phyloP scores from a whole-genome alignment of 257 asterid genomes.

The Perilla frutescens region DNA sequence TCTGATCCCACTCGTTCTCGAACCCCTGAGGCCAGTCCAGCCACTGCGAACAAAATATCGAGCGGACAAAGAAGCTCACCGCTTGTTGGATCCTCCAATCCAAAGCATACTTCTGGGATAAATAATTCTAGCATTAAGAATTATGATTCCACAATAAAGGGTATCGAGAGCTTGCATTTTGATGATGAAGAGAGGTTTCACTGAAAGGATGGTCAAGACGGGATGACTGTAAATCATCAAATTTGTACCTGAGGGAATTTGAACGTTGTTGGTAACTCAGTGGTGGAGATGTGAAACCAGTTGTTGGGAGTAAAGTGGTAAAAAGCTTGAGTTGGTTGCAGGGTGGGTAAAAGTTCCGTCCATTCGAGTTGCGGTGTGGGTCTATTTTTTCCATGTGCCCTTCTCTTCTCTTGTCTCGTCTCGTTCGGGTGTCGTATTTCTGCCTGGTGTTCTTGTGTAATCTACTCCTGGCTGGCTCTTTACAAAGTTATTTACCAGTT shows the following conservation, averaged over 20 bases:
- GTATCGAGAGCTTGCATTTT: slow-evolving; percentile 69
- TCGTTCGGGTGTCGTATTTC: slow-evolving; percentile 31
- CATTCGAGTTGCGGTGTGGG: slow-evolving; percentile 50
- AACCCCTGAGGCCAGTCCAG: slow-evolving; percentile 80
- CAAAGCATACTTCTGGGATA: slow-evolving; percentile 59
- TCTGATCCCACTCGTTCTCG: slow-evolving; percentile 72
- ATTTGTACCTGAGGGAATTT: slow-evolving; percentile 37
- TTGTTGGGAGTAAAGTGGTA: slow-evolving; percentile 33
- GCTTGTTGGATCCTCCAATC: slow-evolving; percentile 70
- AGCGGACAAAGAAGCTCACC: slow-evolving; percentile 69
- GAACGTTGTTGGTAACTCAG: slow-evolving; percentile 27
- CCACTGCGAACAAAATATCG: slow-evolving; percentile 56
- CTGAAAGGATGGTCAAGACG: slow-evolving; percentile 31
- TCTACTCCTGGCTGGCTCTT: slow-evolving; percentile 22
- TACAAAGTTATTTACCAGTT: slow-evolving; percentile 35
- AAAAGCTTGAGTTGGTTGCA: slow-evolving; percentile 39
- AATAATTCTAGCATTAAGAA: slow-evolving; percentile 54
- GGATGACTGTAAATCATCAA: slow-evolving; percentile 43
- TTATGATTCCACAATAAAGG: slow-evolving; percentile 71
- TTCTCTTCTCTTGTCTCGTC: slow-evolving; percentile 36
- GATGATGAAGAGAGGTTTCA: slow-evolving; percentile 66
- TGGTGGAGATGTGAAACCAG: slow-evolving; percentile 27
- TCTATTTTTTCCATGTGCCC: slow-evolving; percentile 50
- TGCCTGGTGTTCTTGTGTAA: slow-evolving; percentile 42
- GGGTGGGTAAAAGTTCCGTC: slow-evolving; percentile 35